These are phyloP conservation scores for Hepatocystis sp. DNA, from an alignment of 169 alveolate genomes.

Conservation along the genomic window DNA sequence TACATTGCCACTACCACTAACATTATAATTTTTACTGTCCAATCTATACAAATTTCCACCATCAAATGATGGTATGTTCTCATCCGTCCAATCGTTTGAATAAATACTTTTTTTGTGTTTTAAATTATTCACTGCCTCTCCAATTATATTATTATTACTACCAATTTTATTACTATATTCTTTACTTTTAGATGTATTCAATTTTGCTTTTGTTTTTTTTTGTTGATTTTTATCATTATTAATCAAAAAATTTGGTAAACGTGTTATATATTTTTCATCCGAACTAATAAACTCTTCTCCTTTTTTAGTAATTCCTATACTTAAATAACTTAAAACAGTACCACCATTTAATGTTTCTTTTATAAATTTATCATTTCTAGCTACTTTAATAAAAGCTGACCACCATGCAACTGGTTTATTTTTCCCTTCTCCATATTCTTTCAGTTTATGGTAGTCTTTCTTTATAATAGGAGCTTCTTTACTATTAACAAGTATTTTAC, in stretches of 20 bases:
- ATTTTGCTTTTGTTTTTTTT: conserved; percentile 5
- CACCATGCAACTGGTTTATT: conserved; percentile 49
- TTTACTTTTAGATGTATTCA: too few species aligned
- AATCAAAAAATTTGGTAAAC: conserved; percentile 22
- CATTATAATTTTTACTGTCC: not conserved
- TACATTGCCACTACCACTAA: not conserved
- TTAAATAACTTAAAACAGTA: conserved; percentile 42
- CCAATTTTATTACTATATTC: not conserved
- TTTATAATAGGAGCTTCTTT: conserved; percentile 46
- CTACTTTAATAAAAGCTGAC: conserved; percentile 64
- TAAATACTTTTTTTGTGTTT: too few species aligned
- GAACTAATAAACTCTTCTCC: conserved; percentile 35
- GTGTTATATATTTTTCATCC: conserved; percentile 17
- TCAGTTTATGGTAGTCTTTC: conserved; percentile 46
- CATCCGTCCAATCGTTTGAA: not conserved
- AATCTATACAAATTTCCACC: not conserved
- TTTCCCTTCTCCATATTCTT: conserved; percentile 61
- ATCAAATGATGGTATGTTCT: not conserved
- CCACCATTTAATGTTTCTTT: conserved; percentile 36
- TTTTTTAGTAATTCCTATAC: conserved; percentile 43
- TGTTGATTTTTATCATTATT: not conserved
- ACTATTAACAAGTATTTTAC: conserved; percentile 60
- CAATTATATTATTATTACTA: too few species aligned
- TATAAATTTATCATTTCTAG: conserved; percentile 43
- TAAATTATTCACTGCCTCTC: too few species aligned